A percentile compares a stretch with the other conserved stretches of the same genome.
Evolutionary conservation across 768 basidiomycete species (phyloP).

Genomic region (Goffeauzyma gilvescens): DNA sequence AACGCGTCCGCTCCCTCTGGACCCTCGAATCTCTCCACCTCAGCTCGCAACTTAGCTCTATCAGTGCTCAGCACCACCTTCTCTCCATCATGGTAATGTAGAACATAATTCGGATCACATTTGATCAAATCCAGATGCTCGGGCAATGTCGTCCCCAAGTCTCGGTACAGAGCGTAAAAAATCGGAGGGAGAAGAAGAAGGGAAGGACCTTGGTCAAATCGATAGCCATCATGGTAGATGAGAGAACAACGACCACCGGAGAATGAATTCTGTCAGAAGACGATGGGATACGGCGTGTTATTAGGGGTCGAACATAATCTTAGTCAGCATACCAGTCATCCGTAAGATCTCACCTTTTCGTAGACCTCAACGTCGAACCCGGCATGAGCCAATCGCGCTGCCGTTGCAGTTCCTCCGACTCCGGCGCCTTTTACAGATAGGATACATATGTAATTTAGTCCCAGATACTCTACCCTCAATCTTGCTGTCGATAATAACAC

Average conservation of each 20-base stretch:
- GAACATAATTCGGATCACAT: constrained; percentile 35
- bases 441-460: neutral
- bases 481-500: neutral
- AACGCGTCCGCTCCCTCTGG: constrained; percentile 29
- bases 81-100: constrained; percentile 35
- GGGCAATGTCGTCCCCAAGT: constrained; percentile 31
- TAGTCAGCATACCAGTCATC: no score
- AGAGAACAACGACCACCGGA: constrained; percentile 35
- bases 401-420: constrained; percentile 33
- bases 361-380: constrained; percentile 34
- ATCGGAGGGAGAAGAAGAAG: constrained; percentile 33
- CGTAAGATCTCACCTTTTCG: constrained; percentile 30
- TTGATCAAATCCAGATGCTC: constrained; percentile 34
- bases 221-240: constrained; percentile 32
- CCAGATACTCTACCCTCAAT: constrained; percentile 10
- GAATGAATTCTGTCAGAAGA: constrained; percentile 35
- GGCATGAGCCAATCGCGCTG: constrained; percentile 34
- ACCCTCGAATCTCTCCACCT: constrained; percentile 35
- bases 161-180: constrained; percentile 33
- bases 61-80: constrained; percentile 31
- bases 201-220: constrained; percentile 34
- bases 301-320: no score
- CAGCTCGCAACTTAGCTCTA: constrained; percentile 29
- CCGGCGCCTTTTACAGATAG: constrained; percentile 27
- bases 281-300: no score